Conservation (phyloP, 305 asterid genomes). For the Galium porrigens region DNA sequence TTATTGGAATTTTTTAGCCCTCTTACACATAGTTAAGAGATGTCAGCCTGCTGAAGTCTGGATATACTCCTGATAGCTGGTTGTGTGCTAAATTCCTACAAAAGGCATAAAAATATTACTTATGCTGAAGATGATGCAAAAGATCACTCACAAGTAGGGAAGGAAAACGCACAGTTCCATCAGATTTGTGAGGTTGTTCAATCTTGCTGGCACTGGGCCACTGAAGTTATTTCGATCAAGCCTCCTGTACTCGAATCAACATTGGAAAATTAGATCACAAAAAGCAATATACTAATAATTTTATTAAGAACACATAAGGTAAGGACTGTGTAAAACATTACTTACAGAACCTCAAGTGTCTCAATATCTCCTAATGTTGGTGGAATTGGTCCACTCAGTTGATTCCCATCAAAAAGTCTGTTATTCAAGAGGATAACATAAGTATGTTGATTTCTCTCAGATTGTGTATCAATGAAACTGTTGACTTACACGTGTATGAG, state of each 20-base stretch:
- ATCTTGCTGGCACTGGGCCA: slow-evolving; percentile 45
- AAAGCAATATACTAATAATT: not conserved
- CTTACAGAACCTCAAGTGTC: slow-evolving; percentile 90
- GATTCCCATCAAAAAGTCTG: slow-evolving; percentile 63
- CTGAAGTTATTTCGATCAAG: slow-evolving; percentile 65
- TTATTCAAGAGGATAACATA: not conserved
- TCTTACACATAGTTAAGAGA: slow-evolving; percentile 74
- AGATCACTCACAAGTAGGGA: slow-evolving; percentile 1
- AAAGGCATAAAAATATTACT: slow-evolving; percentile 2
- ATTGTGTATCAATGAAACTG: not conserved
- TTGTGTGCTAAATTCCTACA: slow-evolving; percentile 76
- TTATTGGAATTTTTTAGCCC: slow-evolving; percentile 4
- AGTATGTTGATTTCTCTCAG: not conserved
- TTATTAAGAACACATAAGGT: slow-evolving; percentile 8
- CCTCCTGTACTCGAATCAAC: slow-evolving; percentile 34
- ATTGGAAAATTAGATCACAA: not conserved
- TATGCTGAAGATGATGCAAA: not conserved
- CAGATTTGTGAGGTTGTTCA: slow-evolving; percentile 61
- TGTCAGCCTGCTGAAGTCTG: slow-evolving; percentile 64
- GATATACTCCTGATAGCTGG: slow-evolving; percentile 51
- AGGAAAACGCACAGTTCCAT: slow-evolving; percentile 54
- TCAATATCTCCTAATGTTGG: slow-evolving; percentile 48
- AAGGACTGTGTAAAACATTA: slow-evolving; percentile 18
- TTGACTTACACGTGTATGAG: slow-evolving; percentile 63
- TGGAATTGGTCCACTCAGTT: slow-evolving; percentile 56